These are phyloP conservation scores for Scheffersomyces stipitis DNA, from an alignment of 805 yeast species.

Conservation along the genomic window DNA sequence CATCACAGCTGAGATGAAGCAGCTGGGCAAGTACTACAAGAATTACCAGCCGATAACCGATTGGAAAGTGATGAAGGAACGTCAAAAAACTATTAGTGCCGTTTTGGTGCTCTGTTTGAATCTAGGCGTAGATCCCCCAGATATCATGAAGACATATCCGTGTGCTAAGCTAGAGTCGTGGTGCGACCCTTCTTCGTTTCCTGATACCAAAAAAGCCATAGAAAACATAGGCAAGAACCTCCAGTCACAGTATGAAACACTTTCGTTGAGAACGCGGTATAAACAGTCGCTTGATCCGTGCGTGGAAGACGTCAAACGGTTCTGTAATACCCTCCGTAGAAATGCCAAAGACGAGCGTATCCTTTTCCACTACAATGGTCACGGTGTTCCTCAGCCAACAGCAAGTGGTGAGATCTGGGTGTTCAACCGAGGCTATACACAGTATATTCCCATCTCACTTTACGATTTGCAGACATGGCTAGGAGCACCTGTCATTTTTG, in stretches of 20 bases:
- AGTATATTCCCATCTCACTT: conserved; percentile 93
- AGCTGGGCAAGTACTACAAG: conserved; percentile 35
- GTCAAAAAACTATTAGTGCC: conserved; percentile 91
- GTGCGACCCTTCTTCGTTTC: conserved; percentile 80
- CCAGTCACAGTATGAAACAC: conserved; percentile 85
- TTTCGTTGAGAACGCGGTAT: conserved; percentile 83
- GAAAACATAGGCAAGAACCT: conserved; percentile 87
- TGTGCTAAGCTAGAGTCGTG: conserved; percentile 91
- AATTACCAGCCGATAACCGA: conserved; percentile 74
- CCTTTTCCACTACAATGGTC: conserved; percentile 94
- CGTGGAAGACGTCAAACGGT: conserved; percentile 90
- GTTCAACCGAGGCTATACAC: conserved; percentile 94
- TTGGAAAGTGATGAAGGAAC: conserved; percentile 88
- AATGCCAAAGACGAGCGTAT: conserved; percentile 93
- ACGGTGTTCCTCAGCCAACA: conserved; percentile 98
- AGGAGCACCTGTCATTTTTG: conserved; percentile 96
- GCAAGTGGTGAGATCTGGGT: conserved; percentile 98
- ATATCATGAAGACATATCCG: conserved; percentile 87
- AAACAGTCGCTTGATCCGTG: conserved; percentile 92
- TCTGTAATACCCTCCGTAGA: conserved; percentile 83
- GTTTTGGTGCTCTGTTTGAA: conserved; percentile 89
- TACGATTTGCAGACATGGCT: conserved; percentile 95
- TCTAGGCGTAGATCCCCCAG: conserved; percentile 97
- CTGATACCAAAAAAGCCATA: conserved; percentile 86
- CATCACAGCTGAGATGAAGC: conserved; percentile 52